Evolutionary conservation across 2,329 filamentous ascomycete genomes (phyloP), one percentile per base, ranked within the genome.

Genomic region (Lasiodiplodia sp.): DNA sequence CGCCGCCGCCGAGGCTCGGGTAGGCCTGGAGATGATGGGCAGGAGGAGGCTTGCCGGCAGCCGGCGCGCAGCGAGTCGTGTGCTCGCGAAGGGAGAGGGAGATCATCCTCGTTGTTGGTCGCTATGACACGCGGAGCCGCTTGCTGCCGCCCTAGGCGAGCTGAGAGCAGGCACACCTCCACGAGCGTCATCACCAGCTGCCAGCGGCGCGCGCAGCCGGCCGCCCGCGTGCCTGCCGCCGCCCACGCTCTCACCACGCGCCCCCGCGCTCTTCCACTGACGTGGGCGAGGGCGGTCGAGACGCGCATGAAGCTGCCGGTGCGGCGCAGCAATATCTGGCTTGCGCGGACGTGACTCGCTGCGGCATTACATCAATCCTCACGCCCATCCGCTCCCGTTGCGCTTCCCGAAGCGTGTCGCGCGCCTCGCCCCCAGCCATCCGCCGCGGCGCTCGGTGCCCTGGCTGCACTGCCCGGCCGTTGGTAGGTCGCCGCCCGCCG

Each of bases 311-410:
- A 51, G 28, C 25, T 51, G 28, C 47, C n/a, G 31, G 65, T 67
- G 65, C 65, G 65, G 65, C 65, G 57, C 65, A 67, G 40, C 21
- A 67, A 64, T 64, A 64, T 47, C 53, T 58, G 52, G 64, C 40
- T 57, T 66, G 52, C 52, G 64, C 51, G 40, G 28, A 37, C 40
- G 53, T 49, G 65, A 58, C 53, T 64, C 44, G 44, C 65, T 58
- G 65, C 65, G 65, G 65, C 28, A 67, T 67, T 67, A 58, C 65
- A 67, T 67, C 65, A 67, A 67, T 67, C 64, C 52, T 67, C 52
- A 67, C 49, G 64, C 52, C 40, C 65, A 58, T 58, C 65, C 53
- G 53, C 53, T 58, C 65, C 65, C 65, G 65, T 58, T 57, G 55
- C 65, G 53, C 65, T 67, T 67, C 65, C 65, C 65, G 65, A 67